phyloP scores from a whole-genome alignment of 2,329 filamentous ascomycete species.

The Penicillium thymicola region DNA sequence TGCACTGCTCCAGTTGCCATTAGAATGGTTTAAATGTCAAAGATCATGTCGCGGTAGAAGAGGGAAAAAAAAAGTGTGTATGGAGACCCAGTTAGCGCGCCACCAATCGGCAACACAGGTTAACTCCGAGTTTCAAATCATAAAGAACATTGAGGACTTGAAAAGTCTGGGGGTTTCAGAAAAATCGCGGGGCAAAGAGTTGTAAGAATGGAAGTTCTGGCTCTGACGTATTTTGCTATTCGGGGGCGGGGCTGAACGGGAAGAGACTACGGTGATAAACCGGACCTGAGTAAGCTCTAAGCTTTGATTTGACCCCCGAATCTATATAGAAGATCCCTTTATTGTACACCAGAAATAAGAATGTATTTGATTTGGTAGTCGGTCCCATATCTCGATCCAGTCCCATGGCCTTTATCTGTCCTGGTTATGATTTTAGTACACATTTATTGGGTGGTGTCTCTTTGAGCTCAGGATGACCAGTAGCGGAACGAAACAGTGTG shows the following conservation, averaged over 20 bases:
- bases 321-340: constrained; percentile 21
- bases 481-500: neutral
- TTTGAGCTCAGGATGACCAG: neutral
- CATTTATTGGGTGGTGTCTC: neutral
- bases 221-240: constrained; percentile 24
- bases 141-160: constrained; percentile 10
- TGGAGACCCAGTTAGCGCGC: constrained; percentile 22
- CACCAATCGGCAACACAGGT: constrained; percentile 22
- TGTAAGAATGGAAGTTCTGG: constrained; percentile 12
- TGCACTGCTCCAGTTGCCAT: constrained; percentile 43
- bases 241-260: constrained; percentile 21
- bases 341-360: constrained; percentile 20
- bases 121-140: constrained; percentile 8
- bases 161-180: constrained; percentile 1
- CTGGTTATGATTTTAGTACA: neutral
- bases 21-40: constrained; percentile 23
- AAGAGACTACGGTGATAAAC: constrained; percentile 23
- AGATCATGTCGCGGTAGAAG: constrained; percentile 29
- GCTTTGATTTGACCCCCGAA: constrained; percentile 12
- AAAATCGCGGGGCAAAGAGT: constrained; percentile 5
- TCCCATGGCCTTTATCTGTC: neutral
- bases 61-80: constrained; percentile 6
- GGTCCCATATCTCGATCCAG: neutral
- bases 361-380: neutral
- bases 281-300: constrained; percentile 18